These are phyloP conservation scores for Fraxinus floribunda DNA, from an alignment of 305 asterid species.

Conservation along the genomic window DNA sequence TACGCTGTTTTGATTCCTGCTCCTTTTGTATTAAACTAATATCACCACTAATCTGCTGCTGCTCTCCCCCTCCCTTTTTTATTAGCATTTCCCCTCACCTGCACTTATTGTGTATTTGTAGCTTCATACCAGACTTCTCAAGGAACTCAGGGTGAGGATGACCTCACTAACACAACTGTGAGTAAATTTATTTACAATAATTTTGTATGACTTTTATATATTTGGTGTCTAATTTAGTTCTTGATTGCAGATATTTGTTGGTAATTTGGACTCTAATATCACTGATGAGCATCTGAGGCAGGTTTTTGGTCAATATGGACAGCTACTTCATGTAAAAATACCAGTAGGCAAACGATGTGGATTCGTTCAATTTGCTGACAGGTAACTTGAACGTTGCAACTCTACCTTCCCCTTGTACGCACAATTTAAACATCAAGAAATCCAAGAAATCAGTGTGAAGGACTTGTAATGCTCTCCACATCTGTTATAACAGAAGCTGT, in stretches of 20 bases:
- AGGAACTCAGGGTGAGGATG: constrained; percentile 79
- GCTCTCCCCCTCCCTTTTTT: neutral
- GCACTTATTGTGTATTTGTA: constrained; percentile 39
- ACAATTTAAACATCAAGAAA: neutral
- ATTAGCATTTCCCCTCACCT: constrained; percentile 3
- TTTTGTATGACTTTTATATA: neutral
- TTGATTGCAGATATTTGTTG: constrained; percentile 76
- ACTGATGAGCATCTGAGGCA: constrained; percentile 78
- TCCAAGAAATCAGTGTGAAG: constrained; percentile 1
- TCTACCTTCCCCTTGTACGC: neutral
- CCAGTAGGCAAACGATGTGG: constrained; percentile 97
- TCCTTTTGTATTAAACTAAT: neutral
- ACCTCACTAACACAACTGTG: constrained; percentile 86
- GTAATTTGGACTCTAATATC: constrained; percentile 78
- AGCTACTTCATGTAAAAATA: constrained; percentile 82
- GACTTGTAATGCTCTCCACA: constrained; percentile 14
- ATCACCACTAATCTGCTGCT: neutral
- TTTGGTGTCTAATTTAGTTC: neutral
- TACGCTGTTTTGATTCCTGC: neutral
- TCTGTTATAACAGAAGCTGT: constrained; percentile 55
- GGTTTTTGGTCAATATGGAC: constrained; percentile 76
- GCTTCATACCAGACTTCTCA: constrained; percentile 69
- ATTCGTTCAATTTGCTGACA: constrained; percentile 87
- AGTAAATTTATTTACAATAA: constrained; percentile 34
- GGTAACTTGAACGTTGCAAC: constrained; percentile 39